Base-by-base conservation (phyloP, 495 filamentous ascomycete genomes). In the Penicillium robsamsonii region DNA sequence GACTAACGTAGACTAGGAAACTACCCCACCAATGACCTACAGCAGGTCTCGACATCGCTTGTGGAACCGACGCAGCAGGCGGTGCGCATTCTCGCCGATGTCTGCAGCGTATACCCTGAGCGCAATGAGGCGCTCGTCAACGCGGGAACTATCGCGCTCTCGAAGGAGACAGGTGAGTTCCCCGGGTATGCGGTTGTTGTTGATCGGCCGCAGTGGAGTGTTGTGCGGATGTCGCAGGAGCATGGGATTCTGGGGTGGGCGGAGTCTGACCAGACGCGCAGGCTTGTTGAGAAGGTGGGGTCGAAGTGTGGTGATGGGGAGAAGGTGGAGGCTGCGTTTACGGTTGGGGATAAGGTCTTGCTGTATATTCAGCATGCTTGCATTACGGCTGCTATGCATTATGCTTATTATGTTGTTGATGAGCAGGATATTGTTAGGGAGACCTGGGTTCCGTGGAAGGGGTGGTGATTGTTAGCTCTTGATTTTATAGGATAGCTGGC, bases 161-260 rank as follows among this genome's bases (percentile, higher is more conserved):
- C 66, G 4, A 62, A 65, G n/a, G 63, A 68, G 35, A 54, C 60
- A 2, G 61, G 63, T 20, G 61, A 56, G 18, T 68, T 55, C 38
- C 52, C 60, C 22, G 66, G 66, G 9, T 58, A 57, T 41, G 63
- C 54, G 6, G 35, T 48, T n/a, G 58, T 56, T 12, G 40, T 44
- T 7, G 59, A 62, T 44, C 45, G 53, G 11, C 59, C 67, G 1
- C 81, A 84, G 1, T 89, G 85, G 86, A 64, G 81, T 61, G 84
- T 89, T 9, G 81, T 80, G 20, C 74, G 77, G 17, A 78, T 87
- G 51, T 81, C 80, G 49, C 86, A 89, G 68, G 86, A 89, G 65
- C 86, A 88, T 70, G 86, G 84, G 0, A 79, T 87, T 49, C 58
- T 89, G 56, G 50, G 62, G 4, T 62, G 57, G 53, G 53, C 53